Evolutionary conservation across 306 rosid species (phyloP).

Genomic region (Astragalus membranaceus): DNA sequence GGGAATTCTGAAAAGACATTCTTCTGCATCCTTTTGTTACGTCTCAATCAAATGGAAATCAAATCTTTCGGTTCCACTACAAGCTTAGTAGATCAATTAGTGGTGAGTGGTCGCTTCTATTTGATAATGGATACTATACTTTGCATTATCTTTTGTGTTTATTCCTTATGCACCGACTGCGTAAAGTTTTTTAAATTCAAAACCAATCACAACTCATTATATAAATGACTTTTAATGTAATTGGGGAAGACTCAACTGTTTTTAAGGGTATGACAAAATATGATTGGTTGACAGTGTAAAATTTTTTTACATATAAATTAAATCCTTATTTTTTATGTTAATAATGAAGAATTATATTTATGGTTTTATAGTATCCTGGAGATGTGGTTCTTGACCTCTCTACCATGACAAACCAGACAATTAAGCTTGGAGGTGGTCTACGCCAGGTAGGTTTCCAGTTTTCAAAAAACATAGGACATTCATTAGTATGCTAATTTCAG

Average conservation of each 20-base stretch:
- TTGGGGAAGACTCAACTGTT: too few relatives aligned
- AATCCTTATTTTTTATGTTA: too few relatives aligned
- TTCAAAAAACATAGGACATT: too few relatives aligned
- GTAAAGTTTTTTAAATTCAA: too few relatives aligned
- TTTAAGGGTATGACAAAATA: too few relatives aligned
- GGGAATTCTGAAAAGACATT: not conserved
- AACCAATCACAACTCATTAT: too few relatives aligned
- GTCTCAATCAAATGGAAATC: slow-evolving; percentile 30
- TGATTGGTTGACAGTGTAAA: too few relatives aligned
- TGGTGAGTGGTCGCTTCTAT: slow-evolving; percentile 36
- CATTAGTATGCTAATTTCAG: too few relatives aligned
- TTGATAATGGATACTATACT: not conserved
- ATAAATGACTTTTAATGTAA: too few relatives aligned
- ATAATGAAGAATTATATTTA: not conserved
- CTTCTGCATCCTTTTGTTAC: not conserved
- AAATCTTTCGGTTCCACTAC: slow-evolving; percentile 32
- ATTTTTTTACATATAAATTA: too few relatives aligned
- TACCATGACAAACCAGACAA: slow-evolving; percentile 67
- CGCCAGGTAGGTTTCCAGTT: slow-evolving; percentile 48
- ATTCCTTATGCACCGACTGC: too few relatives aligned
- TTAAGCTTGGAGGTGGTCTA: slow-evolving; percentile 90
- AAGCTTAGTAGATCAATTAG: slow-evolving; percentile 37
- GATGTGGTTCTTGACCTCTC: slow-evolving; percentile 85
- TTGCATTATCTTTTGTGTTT: not conserved
- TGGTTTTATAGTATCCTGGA: slow-evolving; percentile 63